Percentiles rank a stretch among this genome's conserved stretches.
These are phyloP conservation scores for Sporothrix mexicana DNA, from an alignment of 2,329 filamentous ascomycete genomes.

Conservation along the genomic window DNA sequence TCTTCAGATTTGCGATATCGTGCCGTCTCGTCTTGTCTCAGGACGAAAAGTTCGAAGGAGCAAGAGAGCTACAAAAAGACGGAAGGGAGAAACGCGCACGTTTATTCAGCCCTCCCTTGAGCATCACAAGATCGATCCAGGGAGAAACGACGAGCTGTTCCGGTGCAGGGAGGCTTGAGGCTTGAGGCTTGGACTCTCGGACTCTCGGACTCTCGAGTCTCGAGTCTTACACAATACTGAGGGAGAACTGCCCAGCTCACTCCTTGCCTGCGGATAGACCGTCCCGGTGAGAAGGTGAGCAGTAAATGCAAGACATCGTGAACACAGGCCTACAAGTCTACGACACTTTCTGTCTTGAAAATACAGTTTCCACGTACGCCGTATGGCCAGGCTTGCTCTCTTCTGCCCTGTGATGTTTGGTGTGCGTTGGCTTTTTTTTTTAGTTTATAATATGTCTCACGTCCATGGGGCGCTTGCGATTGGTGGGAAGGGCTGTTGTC, in stretches of 20 bases:
- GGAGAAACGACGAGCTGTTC: neutral
- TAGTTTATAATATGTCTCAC: neutral
- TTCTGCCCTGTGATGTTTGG: neutral
- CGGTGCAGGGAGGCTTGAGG: conserved; percentile 17
- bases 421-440: neutral
- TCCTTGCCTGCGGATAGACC: neutral
- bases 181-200: neutral
- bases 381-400: no score
- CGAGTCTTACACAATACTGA: neutral
- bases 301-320: conserved; percentile 1
- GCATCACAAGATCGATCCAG: neutral
- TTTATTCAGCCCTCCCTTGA: neutral
- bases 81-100: no score
- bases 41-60: neutral
- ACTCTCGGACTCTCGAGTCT: no score
- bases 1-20: neutral
- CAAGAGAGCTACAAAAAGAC: no score
- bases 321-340: neutral
- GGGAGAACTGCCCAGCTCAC: neutral
- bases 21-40: conserved; percentile 1
- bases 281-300: neutral
- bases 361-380: no score
- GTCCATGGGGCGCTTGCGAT: conserved; percentile 21
- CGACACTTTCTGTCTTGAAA: no score
- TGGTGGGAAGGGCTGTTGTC: neutral